Evolutionary conservation across 1,284 basidiomycete species (phyloP), one percentile per base, ranked within the genome.

Genomic region (Cystobasidium sp.): DNA sequence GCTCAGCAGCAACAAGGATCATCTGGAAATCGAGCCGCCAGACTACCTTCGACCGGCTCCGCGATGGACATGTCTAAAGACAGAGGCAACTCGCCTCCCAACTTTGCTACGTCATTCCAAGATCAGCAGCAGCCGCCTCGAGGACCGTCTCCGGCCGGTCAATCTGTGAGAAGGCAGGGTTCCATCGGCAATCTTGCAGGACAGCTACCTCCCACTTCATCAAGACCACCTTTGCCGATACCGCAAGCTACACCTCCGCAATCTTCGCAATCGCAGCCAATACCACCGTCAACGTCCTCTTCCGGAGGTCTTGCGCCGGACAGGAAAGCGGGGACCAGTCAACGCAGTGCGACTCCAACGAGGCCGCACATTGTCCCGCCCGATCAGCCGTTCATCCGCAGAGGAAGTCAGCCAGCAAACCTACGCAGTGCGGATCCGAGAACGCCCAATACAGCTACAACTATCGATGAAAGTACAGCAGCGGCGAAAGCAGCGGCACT

Each of bases 401-500:
- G 24, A 51, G 61, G 61, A 14, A 63, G 61, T 20, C 43, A 47
- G 31, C 43, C 14, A 6, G 44, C 61, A 7, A 43, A 12, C 24
- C 20, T 51, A 24, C 61, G 61, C 6, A 44, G n/a, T 20, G 47
- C 43, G 31, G 61, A 63, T n/a, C 44, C 61, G 31, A 63, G 47
- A 37, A 43, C 61, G 43, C 61, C 61, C 6, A 63, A 63, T 14
- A 63, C 61, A 7, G 61, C 61, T 47, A 49, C 44, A 22, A 41
- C 49, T 22, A 53, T 63, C 47, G 69, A 71, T 51, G 69, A 71
- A 51, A 71, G 56, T 41, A 63, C 58, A 12, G 69, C 69, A 31
- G 69, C 69, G 12, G 69, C 69, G 3, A 71, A 71, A 43, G 69
- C 69, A 24, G 72, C 64, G 39, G 66, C 66, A 1, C 46, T 74